Evolutionary conservation across 1,139 yeast genomes (phyloP).

Genomic region (Meyerozyma guilliermondii): DNA sequence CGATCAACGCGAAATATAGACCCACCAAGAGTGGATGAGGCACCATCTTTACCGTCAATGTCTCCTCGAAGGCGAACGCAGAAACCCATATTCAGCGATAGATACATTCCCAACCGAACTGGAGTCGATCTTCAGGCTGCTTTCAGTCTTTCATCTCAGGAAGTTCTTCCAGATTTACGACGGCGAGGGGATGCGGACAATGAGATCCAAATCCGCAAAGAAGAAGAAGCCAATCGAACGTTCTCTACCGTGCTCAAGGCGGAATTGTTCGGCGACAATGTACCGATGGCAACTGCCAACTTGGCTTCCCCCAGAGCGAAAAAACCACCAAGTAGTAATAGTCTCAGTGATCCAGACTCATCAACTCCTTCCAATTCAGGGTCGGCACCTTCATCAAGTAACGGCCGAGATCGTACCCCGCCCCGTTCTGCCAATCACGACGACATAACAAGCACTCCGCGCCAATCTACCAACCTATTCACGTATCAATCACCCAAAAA

Average conservation of each 20-base stretch:
- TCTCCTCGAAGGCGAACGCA: constrained; percentile 39
- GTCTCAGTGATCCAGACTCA: no score
- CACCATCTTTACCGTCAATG: constrained; percentile 20
- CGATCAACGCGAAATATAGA: constrained; percentile 32
- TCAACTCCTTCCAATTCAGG: neutral
- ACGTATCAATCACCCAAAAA: constrained; percentile 69
- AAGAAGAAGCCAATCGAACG: constrained; percentile 81
- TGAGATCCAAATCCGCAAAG: constrained; percentile 63
- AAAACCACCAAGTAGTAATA: neutral
- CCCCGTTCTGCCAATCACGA: constrained; percentile 8
- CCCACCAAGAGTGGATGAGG: constrained; percentile 29
- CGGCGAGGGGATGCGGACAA: constrained; percentile 35
- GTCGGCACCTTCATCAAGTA: neutral
- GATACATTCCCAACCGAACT: constrained; percentile 81
- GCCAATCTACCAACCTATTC: constrained; percentile 56
- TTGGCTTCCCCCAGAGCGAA: constrained; percentile 10
- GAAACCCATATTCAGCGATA: constrained; percentile 60
- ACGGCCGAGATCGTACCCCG: constrained; percentile 2
- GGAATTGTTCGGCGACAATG: constrained; percentile 85
- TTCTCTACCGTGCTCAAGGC: constrained; percentile 83
- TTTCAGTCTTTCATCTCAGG: constrained; percentile 55
- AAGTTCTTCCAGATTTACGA: constrained; percentile 34
- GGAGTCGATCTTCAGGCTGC: constrained; percentile 91
- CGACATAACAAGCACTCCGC: constrained; percentile 42
- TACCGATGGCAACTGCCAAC: constrained; percentile 51